phyloP scores from a whole-genome alignment of 805 yeast genomes.

The Saccharomycopsis javanensis region DNA sequence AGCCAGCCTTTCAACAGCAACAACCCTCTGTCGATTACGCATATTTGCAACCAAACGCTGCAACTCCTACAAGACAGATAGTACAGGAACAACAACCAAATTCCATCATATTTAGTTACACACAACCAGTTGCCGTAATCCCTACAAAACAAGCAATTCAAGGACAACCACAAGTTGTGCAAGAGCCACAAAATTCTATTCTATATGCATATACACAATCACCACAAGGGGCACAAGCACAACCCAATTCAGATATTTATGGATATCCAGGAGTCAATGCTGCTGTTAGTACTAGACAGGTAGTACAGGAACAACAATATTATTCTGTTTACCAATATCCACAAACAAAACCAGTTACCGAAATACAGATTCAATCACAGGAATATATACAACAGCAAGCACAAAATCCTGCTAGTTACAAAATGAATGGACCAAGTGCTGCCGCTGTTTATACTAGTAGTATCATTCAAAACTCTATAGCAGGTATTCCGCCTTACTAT shows the following conservation, averaged over 20 bases:
- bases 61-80: not conserved
- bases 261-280: not conserved
- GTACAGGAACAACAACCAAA: not conserved
- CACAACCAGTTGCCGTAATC: not conserved
- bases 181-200: no score
- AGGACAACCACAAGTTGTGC: no score
- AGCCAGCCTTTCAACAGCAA: not conserved
- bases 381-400: not conserved
- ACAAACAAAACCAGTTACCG: no score
- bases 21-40: not conserved
- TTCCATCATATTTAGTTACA: not conserved
- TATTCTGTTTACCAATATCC: not conserved
- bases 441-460: not conserved
- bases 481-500: not conserved
- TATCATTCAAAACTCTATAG: not conserved
- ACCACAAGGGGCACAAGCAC: slow-evolving; percentile 6
- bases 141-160: not conserved
- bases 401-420: not conserved
- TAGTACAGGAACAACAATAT: slow-evolving; percentile 10
- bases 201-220: not conserved
- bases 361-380: not conserved
- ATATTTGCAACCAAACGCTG: not conserved
- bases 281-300: not conserved
- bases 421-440: not conserved
- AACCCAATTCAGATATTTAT: not conserved